These are phyloP conservation scores for Roridomyces roridus DNA, from an alignment of 768 basidiomycete species.

Conservation along the genomic window DNA sequence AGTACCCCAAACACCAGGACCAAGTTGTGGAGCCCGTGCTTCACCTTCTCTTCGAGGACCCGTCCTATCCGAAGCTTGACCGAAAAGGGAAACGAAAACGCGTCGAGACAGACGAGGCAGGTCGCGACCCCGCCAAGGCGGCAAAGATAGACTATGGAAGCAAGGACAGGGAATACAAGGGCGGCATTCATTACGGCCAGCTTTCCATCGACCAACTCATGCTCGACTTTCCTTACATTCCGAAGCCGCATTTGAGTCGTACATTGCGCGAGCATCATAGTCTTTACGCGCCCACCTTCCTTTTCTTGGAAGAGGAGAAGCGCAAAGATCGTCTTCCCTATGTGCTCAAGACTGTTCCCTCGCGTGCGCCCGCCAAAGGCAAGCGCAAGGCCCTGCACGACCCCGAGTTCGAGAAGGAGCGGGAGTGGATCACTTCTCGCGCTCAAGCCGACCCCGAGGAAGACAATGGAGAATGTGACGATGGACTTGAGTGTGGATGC, in stretches of 20 bases:
- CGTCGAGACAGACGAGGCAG: conserved; percentile 39
- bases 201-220: conserved; percentile 61
- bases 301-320: conserved; percentile 52
- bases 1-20: conserved; percentile 41
- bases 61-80: conserved; percentile 61
- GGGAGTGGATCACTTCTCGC: conserved; percentile 53
- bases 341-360: conserved; percentile 38
- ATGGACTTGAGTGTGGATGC: conserved; percentile 86
- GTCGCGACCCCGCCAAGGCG: conserved; percentile 35
- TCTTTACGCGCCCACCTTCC: conserved; percentile 73
- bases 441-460: conserved; percentile 41
- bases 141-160: conserved; percentile 60
- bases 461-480: conserved; percentile 55
- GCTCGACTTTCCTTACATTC: conserved; percentile 62
- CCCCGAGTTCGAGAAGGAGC: conserved; percentile 52
- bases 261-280: conserved; percentile 41
- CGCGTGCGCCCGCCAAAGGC: conserved; percentile 38
- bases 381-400: conserved; percentile 49
- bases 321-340: conserved; percentile 41
- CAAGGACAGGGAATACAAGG: conserved; percentile 48
- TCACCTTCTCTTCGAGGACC: conserved; percentile 66
- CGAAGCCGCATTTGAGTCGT: conserved; percentile 59
- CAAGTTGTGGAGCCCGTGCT: conserved; percentile 60
- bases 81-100: conserved; percentile 41
- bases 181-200: conserved; percentile 53